Evolutionary conservation across 495 filamentous ascomycete genomes (phyloP).

Genomic region (Penicillium daleae): DNA sequence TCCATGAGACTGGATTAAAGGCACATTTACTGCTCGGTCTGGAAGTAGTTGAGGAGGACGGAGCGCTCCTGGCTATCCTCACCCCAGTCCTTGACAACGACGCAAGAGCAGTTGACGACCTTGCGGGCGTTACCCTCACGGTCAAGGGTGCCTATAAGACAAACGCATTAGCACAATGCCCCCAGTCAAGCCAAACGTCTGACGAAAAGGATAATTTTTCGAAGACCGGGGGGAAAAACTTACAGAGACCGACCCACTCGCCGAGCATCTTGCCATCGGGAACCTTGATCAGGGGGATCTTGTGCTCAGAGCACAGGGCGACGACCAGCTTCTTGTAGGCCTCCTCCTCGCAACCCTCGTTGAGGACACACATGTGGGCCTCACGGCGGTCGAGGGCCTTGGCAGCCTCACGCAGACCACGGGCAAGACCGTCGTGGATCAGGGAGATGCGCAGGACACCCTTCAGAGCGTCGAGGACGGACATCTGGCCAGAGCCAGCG

Average conservation of each 20-base stretch:
- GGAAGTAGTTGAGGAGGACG: constrained; percentile 99
- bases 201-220: too few species aligned
- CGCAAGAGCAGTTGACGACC: constrained; percentile 99
- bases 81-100: constrained; percentile 98
- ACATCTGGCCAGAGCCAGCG: constrained; percentile 87
- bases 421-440: constrained; percentile 98
- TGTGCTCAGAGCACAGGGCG: constrained; percentile 96
- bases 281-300: constrained; percentile 99
- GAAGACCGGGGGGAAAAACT: constrained; percentile 44
- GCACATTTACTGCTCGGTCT: constrained; percentile 72
- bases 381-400: constrained; percentile 97
- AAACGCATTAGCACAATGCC: constrained; percentile 23
- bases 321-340: constrained; percentile 99
- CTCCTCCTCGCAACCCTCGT: constrained; percentile 99
- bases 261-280: constrained; percentile 98
- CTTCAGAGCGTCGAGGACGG: constrained; percentile 96
- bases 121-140: constrained; percentile 99
- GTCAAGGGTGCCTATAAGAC: constrained; percentile 81
- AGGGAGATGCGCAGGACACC: constrained; percentile 95
- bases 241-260: constrained; percentile 99
- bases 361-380: constrained; percentile 99
- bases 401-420: constrained; percentile 94
- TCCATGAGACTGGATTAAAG: constrained; percentile 1
- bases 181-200: background rate
- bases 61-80: constrained; percentile 98